Conservation (phyloP, 192 early-diverging fungal genomes). For the Entomortierella parvispora region DNA sequence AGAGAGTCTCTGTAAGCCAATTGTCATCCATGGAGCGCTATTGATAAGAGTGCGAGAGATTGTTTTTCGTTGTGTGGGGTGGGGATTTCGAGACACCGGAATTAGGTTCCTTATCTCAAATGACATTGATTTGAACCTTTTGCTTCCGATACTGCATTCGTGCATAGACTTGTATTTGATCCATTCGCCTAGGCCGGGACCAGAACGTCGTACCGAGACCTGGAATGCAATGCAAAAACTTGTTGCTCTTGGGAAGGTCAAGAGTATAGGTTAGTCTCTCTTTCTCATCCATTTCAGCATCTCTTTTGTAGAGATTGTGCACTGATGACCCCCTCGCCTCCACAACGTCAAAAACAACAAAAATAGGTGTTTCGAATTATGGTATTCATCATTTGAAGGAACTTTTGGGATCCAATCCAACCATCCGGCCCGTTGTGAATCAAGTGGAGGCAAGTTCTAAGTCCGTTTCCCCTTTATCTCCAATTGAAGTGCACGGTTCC, state of each 20-base stretch:
- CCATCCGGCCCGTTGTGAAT: conserved; percentile 60
- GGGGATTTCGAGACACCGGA: no score
- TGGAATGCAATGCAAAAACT: conserved; percentile 65
- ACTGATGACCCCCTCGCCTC: no score
- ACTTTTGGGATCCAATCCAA: conserved; percentile 48
- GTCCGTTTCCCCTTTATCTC: not conserved
- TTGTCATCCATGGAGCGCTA: no score
- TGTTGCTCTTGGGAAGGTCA: conserved; percentile 58
- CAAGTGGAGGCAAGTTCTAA: conserved; percentile 61
- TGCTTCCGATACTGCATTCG: no score
- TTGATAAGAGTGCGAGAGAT: no score
- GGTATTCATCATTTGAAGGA: conserved; percentile 63
- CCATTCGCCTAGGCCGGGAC: conserved; percentile 64
- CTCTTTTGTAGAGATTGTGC: no score
- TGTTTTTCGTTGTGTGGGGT: no score
- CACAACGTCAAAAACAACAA: no score
- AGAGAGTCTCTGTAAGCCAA: not conserved
- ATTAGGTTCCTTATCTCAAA: not conserved
- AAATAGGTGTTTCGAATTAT: conserved; percentile 64
- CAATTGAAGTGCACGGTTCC: no score
- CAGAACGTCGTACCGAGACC: conserved; percentile 55
- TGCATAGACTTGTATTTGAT: conserved; percentile 69
- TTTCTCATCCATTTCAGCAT: no score
- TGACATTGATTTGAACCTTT: no score
- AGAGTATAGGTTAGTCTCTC: conserved; percentile 55